Base-by-base conservation (phyloP, 345 rosid species). In the Turnera subulata region DNA sequence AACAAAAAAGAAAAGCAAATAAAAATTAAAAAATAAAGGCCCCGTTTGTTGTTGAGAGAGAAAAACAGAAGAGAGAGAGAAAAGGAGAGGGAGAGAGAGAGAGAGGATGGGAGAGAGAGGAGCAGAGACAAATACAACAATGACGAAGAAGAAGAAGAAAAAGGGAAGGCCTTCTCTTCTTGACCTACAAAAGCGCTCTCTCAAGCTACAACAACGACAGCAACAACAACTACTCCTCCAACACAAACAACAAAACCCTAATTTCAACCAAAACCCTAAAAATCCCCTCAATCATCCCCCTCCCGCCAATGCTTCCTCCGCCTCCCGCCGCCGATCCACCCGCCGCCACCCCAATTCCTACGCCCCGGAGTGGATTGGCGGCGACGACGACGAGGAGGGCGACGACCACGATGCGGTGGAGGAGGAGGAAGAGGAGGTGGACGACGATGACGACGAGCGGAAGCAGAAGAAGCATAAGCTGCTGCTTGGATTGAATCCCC, bases 81-180 rank as follows among this genome's bases (percentile, higher is more conserved):
- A 19, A 17, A 48, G 53, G 25, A 70, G 44, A 62, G 59, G 74
- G 73, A 50, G 16, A 20, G 21, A 19, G 37, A 1, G 7, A 21
- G 18, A 75, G 40, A 24, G n/a, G 42, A 54, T 48, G 51, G 58
- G 25, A 12, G 64, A 69, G 55, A 43, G 80, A 1, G 89, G 81
- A 67, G 73, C 70, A 66, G 80, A 79, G 22, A 80, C 70, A 44
- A 58, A 33, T n/a, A n/a, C n/a, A 51, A 73, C 81, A 72, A 73
- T 76, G 87, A 73, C 73, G 76, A 81, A 70, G 83, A 84, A 77
- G 96, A 86, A 73, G 95, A 91, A 84, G 88, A 92, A 92, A 70
- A 92, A 92, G 79, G 98, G 98, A 20, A 84, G 98, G 45, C 98
- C 98, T 1, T 89, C 98, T 62, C 91, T 92, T 10, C 63, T 92